These are phyloP conservation scores for Aspergillus bertholletiae DNA, from an alignment of 495 filamentous ascomycete species.

Conservation along the genomic window DNA sequence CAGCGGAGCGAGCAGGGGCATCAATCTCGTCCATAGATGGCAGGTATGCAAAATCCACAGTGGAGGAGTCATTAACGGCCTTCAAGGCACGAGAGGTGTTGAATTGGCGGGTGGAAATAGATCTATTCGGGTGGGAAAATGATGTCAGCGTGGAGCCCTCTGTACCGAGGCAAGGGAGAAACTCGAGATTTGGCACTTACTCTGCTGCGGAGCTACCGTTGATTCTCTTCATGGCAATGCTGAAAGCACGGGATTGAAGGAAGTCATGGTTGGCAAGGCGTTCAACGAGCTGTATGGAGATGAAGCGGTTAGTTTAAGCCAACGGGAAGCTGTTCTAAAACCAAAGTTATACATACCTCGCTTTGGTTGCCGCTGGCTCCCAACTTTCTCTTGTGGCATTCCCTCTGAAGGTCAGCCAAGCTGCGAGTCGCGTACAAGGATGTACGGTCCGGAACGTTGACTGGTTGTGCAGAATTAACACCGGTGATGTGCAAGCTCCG, in stretches of 20 bases:
- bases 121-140: constrained; percentile 11
- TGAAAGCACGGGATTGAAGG: constrained; percentile 50
- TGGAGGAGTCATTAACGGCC: constrained; percentile 53
- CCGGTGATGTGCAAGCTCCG: constrained; percentile 55
- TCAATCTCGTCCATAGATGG: constrained; percentile 48
- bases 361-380: constrained; percentile 30
- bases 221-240: constrained; percentile 48
- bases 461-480: constrained; percentile 43
- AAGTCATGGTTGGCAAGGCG: constrained; percentile 53
- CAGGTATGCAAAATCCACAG: constrained; percentile 63
- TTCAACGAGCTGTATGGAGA: constrained; percentile 38
- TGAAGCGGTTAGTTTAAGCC: neutral
- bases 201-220: constrained; percentile 37
- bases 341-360: constrained; percentile 26
- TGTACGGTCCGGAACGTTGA: constrained; percentile 32
- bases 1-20: constrained; percentile 19
- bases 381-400: constrained; percentile 37
- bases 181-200: constrained; percentile 23
- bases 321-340: neutral
- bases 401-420: constrained; percentile 37
- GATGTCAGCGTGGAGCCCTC: constrained; percentile 17
- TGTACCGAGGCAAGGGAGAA: constrained; percentile 6
- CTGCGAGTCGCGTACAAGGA: constrained; percentile 33
- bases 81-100: constrained; percentile 56
- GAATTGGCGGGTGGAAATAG: constrained; percentile 47